Conservation (phyloP, 192 early-diverging fungal genomes). For the Blastocladiella britannica region DNA sequence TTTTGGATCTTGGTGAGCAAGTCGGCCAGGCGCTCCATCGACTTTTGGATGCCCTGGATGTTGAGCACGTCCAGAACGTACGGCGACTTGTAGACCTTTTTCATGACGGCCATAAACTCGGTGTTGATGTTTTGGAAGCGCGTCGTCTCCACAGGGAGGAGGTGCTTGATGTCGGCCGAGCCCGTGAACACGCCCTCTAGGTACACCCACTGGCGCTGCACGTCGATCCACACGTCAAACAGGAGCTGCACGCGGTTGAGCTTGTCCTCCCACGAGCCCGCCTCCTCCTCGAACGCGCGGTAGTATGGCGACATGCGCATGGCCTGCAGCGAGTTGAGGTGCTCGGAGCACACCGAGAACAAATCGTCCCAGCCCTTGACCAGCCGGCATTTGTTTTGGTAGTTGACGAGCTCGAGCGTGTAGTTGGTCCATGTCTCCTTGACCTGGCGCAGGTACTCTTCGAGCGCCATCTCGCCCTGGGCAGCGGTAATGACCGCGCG, state of each 20-base stretch:
- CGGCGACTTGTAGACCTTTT: slow-evolving; percentile 96
- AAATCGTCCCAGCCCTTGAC: slow-evolving; percentile 97
- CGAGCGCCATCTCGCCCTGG: slow-evolving; percentile 98
- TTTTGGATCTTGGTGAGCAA: slow-evolving; percentile 88
- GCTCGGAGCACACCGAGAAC: slow-evolving; percentile 87
- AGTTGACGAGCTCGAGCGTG: slow-evolving; percentile 80
- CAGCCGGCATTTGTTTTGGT: slow-evolving; percentile 91
- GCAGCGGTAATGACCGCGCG: slow-evolving; percentile 78
- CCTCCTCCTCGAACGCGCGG: slow-evolving; percentile 96
- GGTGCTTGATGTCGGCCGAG: slow-evolving; percentile 89
- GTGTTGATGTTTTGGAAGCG: slow-evolving; percentile 93
- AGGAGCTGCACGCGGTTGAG: slow-evolving; percentile 85
- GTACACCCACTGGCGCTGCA: slow-evolving; percentile 99
- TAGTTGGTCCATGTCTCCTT: slow-evolving; percentile 84
- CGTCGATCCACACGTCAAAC: slow-evolving; percentile 99
- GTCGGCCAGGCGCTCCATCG: slow-evolving; percentile 82
- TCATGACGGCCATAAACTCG: slow-evolving; percentile 96
- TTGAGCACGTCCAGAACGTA: slow-evolving; percentile 86
- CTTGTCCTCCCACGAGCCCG: slow-evolving; percentile 83
- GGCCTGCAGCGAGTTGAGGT: slow-evolving; percentile 79
- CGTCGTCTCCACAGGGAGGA: slow-evolving; percentile 85
- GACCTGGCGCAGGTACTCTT: slow-evolving; percentile 87
- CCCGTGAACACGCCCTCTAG: slow-evolving; percentile 95
- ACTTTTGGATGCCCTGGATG: slow-evolving; percentile 85
- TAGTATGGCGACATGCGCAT: slow-evolving; percentile 97